Conservation (phyloP, 2,329 filamentous ascomycete genomes). For the Apiospora rasikravindrae region DNA sequence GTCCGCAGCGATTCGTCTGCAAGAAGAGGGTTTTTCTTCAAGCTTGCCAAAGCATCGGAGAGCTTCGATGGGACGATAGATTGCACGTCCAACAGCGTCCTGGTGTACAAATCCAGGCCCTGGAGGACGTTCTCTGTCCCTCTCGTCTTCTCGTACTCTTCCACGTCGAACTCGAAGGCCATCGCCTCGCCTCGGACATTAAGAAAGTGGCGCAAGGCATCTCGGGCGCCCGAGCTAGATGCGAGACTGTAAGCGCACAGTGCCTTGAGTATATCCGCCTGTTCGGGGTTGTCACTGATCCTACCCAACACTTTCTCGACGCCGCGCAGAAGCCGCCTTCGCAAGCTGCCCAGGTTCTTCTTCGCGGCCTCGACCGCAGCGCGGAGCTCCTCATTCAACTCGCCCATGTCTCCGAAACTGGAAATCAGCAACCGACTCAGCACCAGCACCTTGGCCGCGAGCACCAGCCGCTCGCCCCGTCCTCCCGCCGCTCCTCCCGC, state of each 20-base stretch:
- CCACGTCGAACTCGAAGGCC: conserved; percentile 60
- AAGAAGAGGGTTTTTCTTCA: conserved; percentile 75
- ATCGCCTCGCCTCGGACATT: conserved; percentile 74
- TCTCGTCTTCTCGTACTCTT: conserved; percentile 47
- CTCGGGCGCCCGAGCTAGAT: conserved; percentile 78
- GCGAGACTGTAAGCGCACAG: conserved; percentile 83
- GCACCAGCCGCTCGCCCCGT: conserved; percentile 57
- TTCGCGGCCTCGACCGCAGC: conserved; percentile 63
- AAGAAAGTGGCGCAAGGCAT: conserved; percentile 81
- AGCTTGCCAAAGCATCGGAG: conserved; percentile 67
- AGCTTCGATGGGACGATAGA: conserved; percentile 75
- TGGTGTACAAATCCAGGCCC: conserved; percentile 74
- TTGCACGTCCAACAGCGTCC: conserved; percentile 79
- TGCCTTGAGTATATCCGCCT: conserved; percentile 68
- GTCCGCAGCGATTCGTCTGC: conserved; percentile 70
- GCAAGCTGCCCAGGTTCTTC: conserved; percentile 66
- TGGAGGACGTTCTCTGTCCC: conserved; percentile 59
- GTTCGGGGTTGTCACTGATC: conserved; percentile 56
- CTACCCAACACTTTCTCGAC: conserved; percentile 73
- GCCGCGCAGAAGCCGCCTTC: conserved; percentile 66
- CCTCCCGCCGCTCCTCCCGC: conserved; percentile 27
- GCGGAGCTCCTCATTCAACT: conserved; percentile 39
- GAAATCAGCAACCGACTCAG: conserved; percentile 78
- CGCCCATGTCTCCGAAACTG: conserved; percentile 62
- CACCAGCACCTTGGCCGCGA: conserved; percentile 75